Evolutionary conservation across 495 filamentous ascomycete genomes (phyloP), one percentile per base, ranked within the genome.

Genomic region (Diplogelasinospora grovesii): DNA sequence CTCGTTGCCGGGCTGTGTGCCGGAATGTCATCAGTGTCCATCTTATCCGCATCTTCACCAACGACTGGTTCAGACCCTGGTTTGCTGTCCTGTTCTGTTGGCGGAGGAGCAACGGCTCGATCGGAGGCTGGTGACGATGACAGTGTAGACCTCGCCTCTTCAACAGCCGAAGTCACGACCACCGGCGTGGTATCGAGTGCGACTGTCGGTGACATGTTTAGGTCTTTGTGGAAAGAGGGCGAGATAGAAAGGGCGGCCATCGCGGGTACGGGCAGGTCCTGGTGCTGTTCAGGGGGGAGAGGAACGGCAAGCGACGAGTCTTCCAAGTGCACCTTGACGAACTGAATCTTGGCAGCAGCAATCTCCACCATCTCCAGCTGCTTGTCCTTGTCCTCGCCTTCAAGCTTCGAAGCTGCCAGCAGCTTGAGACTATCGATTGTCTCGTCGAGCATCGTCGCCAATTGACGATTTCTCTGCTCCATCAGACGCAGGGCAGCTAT

Each of bases 261-360:
- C 3, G 49, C 7, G 22, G n/a, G n/a, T n/a, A n/a, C n/a, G n/a
- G 48, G 60, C 21, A 39, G 36, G 7, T 71, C 70, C 8, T 73
- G 66, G 10, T 69, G 59, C n/a, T n/a, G n/a, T n/a, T n/a, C n/a
- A n/a, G n/a, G n/a, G n/a, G n/a, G n/a, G n/a, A n/a, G n/a, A 21
- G 78, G 68, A 22, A 81, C 57, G 9, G 72, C 64, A 11, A 83
- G 57, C 2, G 67, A 69, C 9, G 77, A 52, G 47, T 90, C 82
- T 50, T 84, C 80, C 8, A 95, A 66, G 43, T 82, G 85, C 8
- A 79, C 72, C 53, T 87, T 86, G 22, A 92, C 83, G 38, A 83
- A 82, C 52, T 90, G 83, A 2, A 89, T 68, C 56, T 78, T 85
- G 10, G 79, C 75, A 33, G 88, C 75, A 3, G 81, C 79, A 11